phyloP scores from a whole-genome alignment of 2,329 filamentous ascomycete genomes.

The Fusarium sambucinum region DNA sequence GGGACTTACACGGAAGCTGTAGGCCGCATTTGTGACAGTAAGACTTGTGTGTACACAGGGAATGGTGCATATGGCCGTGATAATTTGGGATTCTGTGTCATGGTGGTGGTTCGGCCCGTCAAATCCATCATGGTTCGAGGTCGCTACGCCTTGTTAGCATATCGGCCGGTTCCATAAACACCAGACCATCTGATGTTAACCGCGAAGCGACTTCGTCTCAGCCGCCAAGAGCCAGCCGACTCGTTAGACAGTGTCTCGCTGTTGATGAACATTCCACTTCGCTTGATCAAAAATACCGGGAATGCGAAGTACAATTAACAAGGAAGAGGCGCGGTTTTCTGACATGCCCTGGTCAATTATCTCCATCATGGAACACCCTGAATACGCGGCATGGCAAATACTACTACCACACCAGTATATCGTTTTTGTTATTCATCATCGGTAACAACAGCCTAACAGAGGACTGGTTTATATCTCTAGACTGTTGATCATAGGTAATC shows the following conservation, averaged over 20 bases:
- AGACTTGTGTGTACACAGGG: slow-evolving; percentile 19
- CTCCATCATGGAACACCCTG: slow-evolving; percentile 22
- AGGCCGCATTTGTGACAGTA: slow-evolving; percentile 17
- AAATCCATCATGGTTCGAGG: slow-evolving; percentile 39
- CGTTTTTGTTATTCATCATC: too few relatives aligned
- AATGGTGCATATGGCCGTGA: slow-evolving; percentile 7
- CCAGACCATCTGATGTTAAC: slow-evolving; percentile 35
- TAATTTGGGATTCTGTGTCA: slow-evolving; percentile 5
- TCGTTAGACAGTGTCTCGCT: slow-evolving; percentile 5
- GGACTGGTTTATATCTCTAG: too few relatives aligned
- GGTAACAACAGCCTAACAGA: not conserved
- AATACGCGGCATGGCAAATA: slow-evolving; percentile 19
- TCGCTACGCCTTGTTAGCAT: slow-evolving; percentile 16
- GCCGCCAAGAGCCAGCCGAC: not conserved
- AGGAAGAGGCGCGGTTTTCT: slow-evolving; percentile 20
- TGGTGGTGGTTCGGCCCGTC: slow-evolving; percentile 41
- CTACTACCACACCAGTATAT: not conserved
- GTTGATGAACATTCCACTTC: slow-evolving; percentile 10
- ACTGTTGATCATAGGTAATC: too few relatives aligned
- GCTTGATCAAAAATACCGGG: not conserved
- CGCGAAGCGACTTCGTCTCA: slow-evolving; percentile 13
- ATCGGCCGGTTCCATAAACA: slow-evolving; percentile 30
- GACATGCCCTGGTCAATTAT: slow-evolving; percentile 22
- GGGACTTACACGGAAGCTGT: slow-evolving; percentile 25
- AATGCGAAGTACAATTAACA: slow-evolving; percentile 4